A percentile compares a stretch with the other conserved stretches of the same genome.
Conservation (phyloP, 2,329 filamentous ascomycete genomes). For the Diaporthe helianthi region DNA sequence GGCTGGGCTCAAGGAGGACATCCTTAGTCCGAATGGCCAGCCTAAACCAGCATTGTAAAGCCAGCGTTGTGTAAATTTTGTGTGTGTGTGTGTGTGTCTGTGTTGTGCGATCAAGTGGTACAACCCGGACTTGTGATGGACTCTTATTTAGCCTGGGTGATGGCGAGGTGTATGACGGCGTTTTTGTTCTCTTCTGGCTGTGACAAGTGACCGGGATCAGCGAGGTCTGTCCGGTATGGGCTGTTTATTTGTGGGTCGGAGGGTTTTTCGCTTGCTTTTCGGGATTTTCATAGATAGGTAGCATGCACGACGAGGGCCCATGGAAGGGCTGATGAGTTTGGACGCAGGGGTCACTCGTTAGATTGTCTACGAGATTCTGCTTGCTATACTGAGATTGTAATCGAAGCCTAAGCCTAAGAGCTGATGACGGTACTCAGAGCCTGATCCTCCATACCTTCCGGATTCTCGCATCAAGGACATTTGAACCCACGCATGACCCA, state of each 20-base stretch:
- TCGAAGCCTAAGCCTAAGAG: background rate
- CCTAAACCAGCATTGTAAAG: slow-evolving; percentile 37
- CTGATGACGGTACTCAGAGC: background rate
- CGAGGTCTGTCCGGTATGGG: slow-evolving; percentile 5
- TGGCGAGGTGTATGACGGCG: slow-evolving; percentile 25
- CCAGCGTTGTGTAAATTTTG: background rate
- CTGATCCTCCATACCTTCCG: background rate
- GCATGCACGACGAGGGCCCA: slow-evolving; percentile 16
- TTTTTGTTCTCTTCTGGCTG: slow-evolving; percentile 5
- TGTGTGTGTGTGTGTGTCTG: background rate
- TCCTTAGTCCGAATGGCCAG: slow-evolving; percentile 41
- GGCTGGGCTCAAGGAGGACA: slow-evolving; percentile 63
- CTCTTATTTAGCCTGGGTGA: background rate
- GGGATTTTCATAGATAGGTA: background rate
- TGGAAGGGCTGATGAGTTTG: slow-evolving; percentile 23
- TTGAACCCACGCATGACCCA: too few species aligned
- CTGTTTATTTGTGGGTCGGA: background rate
- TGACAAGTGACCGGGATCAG: slow-evolving; percentile 7
- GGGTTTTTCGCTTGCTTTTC: background rate
- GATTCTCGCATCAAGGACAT: too few species aligned
- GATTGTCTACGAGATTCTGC: slow-evolving; percentile 18
- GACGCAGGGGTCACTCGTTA: slow-evolving; percentile 25
- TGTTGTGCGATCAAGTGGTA: background rate
- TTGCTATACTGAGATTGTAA: slow-evolving; percentile 30
- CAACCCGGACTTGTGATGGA: background rate